phyloP scores from a whole-genome alignment of 2,329 filamentous ascomycete species.

The Alternaria ethzedia region DNA sequence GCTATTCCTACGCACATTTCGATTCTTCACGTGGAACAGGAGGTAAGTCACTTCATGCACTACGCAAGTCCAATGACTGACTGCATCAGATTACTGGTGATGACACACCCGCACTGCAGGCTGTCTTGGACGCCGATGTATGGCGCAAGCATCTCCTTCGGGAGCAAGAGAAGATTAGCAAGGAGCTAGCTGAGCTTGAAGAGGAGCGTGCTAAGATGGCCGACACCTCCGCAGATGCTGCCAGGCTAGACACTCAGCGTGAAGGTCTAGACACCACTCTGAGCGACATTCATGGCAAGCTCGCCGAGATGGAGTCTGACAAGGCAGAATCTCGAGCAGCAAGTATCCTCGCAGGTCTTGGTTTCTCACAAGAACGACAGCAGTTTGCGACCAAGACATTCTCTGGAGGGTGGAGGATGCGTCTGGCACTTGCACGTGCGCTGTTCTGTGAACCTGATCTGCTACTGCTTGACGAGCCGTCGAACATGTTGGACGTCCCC shows the following conservation, averaged over 20 bases:
- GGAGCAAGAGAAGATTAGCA: conserved; percentile 86
- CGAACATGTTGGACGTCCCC: conserved; percentile 99
- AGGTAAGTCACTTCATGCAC: conserved; percentile 61
- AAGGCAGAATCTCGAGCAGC: conserved; percentile 95
- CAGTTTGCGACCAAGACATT: conserved; percentile 95
- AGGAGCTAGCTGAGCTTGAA: conserved; percentile 79
- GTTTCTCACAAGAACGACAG: conserved; percentile 92
- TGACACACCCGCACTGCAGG: conserved; percentile 92
- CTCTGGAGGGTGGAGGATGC: conserved; percentile 99
- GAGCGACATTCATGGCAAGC: conserved; percentile 87
- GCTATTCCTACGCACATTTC: conserved; percentile 96
- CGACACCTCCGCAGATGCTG: conserved; percentile 89
- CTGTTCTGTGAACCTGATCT: conserved; percentile 98
- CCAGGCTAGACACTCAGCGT: conserved; percentile 81
- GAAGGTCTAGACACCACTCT: conserved; percentile 91
- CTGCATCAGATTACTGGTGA: conserved; percentile 79
- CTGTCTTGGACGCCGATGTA: conserved; percentile 95
- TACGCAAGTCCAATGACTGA: conserved; percentile 9
- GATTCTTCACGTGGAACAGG: conserved; percentile 98
- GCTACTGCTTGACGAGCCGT: conserved; percentile 96
- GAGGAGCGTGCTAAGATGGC: conserved; percentile 78
- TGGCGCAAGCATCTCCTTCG: conserved; percentile 95
- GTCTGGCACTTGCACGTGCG: conserved; percentile 89
- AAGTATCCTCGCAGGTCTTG: conserved; percentile 94
- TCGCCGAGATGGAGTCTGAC: conserved; percentile 98